These are phyloP conservation scores for Cryptosporidium sp. DNA, from an alignment of 169 alveolate genomes.

Conservation along the genomic window DNA sequence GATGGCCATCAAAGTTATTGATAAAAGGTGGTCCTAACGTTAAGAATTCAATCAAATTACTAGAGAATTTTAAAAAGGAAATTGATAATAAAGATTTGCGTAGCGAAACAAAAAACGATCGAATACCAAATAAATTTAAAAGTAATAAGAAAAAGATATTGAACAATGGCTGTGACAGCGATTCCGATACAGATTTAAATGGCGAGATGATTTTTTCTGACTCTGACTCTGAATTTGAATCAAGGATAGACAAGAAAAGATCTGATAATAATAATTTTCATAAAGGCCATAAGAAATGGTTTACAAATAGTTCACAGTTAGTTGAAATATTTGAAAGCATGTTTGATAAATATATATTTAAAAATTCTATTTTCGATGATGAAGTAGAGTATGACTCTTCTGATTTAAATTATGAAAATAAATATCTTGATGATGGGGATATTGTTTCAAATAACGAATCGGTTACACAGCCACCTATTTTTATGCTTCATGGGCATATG, in stretches of 20 bases:
- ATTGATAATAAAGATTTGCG: slow-evolving; percentile 35
- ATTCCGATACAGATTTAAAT: not conserved
- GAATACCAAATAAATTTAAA: not conserved
- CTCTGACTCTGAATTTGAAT: slow-evolving; percentile 10
- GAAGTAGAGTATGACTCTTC: slow-evolving; percentile 10
- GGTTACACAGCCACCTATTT: slow-evolving; percentile 20
- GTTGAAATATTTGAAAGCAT: slow-evolving; percentile 48
- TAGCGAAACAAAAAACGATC: not conserved
- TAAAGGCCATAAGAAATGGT: slow-evolving; percentile 34
- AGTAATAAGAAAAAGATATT: not conserved
- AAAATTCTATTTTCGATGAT: slow-evolving; percentile 53
- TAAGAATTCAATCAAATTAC: slow-evolving; percentile 27
- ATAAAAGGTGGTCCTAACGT: slow-evolving; percentile 56
- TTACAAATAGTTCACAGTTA: slow-evolving; percentile 44
- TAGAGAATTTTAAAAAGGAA: slow-evolving; percentile 34
- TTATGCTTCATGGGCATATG: slow-evolving; percentile 73
- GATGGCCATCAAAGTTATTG: slow-evolving; percentile 60
- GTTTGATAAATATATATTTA: slow-evolving; percentile 55
- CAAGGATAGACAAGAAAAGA: not conserved
- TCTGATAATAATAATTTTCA: slow-evolving; percentile 32
- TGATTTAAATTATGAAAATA: not conserved
- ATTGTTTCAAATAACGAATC: not conserved
- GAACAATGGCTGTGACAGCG: not conserved
- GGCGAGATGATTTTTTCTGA: slow-evolving; percentile 8
- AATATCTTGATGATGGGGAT: not conserved